Evolutionary conservation across 345 rosid species (phyloP).

Genomic region (Gossypium bickii): DNA sequence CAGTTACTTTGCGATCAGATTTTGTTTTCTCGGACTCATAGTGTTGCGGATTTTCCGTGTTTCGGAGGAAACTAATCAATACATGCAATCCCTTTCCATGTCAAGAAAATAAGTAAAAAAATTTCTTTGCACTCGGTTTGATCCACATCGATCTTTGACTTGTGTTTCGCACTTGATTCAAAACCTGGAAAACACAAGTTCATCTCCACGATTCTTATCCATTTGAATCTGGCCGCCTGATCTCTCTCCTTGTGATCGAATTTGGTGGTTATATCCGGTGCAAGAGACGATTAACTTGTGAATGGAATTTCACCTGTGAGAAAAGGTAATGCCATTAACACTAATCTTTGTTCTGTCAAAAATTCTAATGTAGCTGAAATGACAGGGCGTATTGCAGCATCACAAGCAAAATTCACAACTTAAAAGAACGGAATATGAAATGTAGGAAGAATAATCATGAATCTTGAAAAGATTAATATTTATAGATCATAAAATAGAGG

Average conservation of each 20-base stretch:
- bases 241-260: not conserved
- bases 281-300: not conserved
- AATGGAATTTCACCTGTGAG: not conserved
- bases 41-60: not conserved
- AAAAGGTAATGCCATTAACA: not conserved
- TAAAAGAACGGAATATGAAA: too few relatives aligned
- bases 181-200: not conserved
- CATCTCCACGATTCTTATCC: not conserved
- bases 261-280: not conserved
- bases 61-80: not conserved
- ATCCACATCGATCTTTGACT: not conserved
- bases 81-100: not conserved
- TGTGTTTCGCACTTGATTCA: not conserved
- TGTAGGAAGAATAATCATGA: too few relatives aligned
- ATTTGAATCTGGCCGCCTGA: not conserved
- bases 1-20: not conserved
- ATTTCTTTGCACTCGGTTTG: not conserved
- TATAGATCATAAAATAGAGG: too few relatives aligned
- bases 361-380: not conserved
- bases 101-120: not conserved
- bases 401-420: too few relatives aligned
- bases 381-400: not conserved
- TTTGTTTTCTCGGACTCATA: conserved; percentile 3
- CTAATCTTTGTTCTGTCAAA: not conserved
- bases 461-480: too few relatives aligned